phyloP scores from a whole-genome alignment of 2,329 filamentous ascomycete species.

The Leptographium radiaticola region DNA sequence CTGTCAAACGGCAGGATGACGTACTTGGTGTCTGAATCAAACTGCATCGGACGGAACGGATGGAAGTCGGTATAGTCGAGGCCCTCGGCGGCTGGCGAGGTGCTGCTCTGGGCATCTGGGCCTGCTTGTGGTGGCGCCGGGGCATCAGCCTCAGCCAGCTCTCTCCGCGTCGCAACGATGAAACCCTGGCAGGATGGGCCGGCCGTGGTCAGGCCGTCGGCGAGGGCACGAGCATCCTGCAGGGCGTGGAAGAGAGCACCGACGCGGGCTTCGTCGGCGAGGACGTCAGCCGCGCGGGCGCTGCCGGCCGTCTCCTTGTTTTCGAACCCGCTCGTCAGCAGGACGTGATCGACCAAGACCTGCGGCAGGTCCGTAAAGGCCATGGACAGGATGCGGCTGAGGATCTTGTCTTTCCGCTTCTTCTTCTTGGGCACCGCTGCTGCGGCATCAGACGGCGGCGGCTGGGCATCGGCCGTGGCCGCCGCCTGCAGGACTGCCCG shows the following conservation, averaged over 20 bases:
- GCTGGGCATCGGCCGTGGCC: conserved; percentile 30
- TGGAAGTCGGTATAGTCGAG: conserved; percentile 91
- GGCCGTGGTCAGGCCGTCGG: conserved; percentile 52
- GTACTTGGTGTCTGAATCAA: conserved; percentile 51
- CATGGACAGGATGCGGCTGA: conserved; percentile 69
- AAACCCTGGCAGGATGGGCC: conserved; percentile 60
- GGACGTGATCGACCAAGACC: conserved; percentile 73
- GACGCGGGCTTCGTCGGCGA: conserved; percentile 52
- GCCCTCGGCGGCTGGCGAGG: conserved; percentile 3
- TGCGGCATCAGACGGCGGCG: background rate
- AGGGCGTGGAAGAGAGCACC: conserved; percentile 56
- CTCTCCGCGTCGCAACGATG: conserved; percentile 62
- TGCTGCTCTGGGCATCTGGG: background rate
- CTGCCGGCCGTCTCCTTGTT: conserved; percentile 27
- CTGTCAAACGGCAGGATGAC: conserved; percentile 65
- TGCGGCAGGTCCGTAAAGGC: conserved; percentile 85
- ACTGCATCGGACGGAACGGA: conserved; percentile 74
- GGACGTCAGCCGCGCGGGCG: conserved; percentile 50
- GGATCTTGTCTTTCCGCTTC: conserved; percentile 60
- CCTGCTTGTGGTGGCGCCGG: background rate
- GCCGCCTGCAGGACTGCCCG: conserved; percentile 52
- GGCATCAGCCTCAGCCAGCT: background rate
- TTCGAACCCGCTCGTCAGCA: conserved; percentile 57
- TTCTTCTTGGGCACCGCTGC: conserved; percentile 37
- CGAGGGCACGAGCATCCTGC: conserved; percentile 54